A percentile compares a stretch with the other conserved stretches of the same genome.
Conservation (phyloP, 306 rosid genomes). For the Arachis hypogaea region DNA sequence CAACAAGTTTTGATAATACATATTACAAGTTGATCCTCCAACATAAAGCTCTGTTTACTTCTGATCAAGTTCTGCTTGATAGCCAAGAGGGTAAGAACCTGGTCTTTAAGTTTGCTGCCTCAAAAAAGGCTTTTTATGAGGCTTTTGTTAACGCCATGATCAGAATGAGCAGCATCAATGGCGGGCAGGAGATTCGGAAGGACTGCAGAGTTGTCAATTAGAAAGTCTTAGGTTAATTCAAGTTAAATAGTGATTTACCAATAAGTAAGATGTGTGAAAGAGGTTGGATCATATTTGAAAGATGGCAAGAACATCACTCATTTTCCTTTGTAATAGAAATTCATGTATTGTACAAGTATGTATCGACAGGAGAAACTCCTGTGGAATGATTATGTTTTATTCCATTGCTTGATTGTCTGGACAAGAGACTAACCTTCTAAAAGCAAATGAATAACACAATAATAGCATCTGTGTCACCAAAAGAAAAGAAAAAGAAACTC, state of each 20-base stretch:
- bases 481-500: neutral
- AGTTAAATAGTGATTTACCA: conserved; percentile 25
- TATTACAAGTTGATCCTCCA: conserved; percentile 75
- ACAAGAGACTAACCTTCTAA: conserved; percentile 18
- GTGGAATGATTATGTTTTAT: conserved; percentile 23
- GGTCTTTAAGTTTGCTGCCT: conserved; percentile 62
- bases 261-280: conserved; percentile 14
- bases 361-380: conserved; percentile 21
- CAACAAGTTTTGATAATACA: conserved; percentile 63
- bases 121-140: conserved; percentile 49
- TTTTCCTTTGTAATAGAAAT: conserved; percentile 11
- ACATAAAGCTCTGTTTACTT: conserved; percentile 61
- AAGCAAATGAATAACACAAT: conserved; percentile 13
- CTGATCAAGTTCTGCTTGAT: conserved; percentile 71
- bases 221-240: conserved; percentile 47
- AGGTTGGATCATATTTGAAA: conserved; percentile 19
- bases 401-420: conserved; percentile 17
- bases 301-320: conserved; percentile 12
- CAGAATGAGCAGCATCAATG: conserved; percentile 65
- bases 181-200: conserved; percentile 69
- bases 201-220: conserved; percentile 61
- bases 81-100: conserved; percentile 54
- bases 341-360: conserved; percentile 26
- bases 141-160: conserved; percentile 77
- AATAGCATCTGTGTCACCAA: conserved; percentile 3